Evolutionary conservation across 371 early-diverging fungal species (phyloP), one percentile per base, ranked within the genome.

Genomic region (Neoconidiobolus thromboides): DNA sequence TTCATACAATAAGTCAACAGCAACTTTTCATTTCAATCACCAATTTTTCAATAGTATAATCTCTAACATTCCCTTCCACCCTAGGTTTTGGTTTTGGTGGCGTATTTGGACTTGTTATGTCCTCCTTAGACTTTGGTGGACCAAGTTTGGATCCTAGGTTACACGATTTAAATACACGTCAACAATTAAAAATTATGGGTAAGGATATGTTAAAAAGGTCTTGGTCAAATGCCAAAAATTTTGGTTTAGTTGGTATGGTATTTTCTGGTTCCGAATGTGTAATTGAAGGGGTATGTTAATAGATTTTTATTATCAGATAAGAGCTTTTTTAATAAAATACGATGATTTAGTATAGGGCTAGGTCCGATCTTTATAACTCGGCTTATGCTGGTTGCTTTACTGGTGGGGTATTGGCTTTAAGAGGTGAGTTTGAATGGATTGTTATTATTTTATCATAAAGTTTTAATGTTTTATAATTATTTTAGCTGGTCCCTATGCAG

Each of bases 221-320:
- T 1, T 77, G 72, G 55, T 79, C 85, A 2, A 80, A 83, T 56
- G 96, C 93, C n/a, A 94, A 92, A 69, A 89, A 86, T 70, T 93
- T 96, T 76, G 94, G 87, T 43, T 69, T 85, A 6, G 87, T 96
- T 36, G 96, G 89, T 38, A 88, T 90, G 41, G 81, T 95, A 43
- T 95, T 85, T 71, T 79, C 93, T 26, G 85, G 87, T 9, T 78
- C 90, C 0, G 97, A 96, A 70, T 95, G 97, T 64, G 78, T 88
- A 61, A 91, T 95, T 60, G 96, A 96, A 75, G 79, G 85, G 38
- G 87, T 87, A 75, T 64, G 77, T 71, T 10, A 43, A 3, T 43
- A 9, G 44, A 56, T 26, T 26, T 26, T 26, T 26, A 26, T 26
- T 26, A 26, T 26, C 26, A 26, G 26, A 26, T 26, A 26, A 26